phyloP scores from a whole-genome alignment of 208 protist species.

The Lotmaria passim region DNA sequence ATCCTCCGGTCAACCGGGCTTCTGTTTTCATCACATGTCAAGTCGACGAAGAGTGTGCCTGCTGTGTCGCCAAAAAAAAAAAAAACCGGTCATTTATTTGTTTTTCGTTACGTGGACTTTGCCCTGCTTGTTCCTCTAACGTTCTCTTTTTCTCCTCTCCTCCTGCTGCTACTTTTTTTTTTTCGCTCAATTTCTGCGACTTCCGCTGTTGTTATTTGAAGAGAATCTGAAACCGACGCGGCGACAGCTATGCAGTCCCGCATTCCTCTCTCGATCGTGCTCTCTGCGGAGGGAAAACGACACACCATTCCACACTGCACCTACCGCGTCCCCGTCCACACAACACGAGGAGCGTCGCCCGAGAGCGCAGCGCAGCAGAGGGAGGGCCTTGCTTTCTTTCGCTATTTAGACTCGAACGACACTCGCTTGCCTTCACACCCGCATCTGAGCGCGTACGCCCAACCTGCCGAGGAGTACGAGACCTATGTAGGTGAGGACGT shows the following conservation, averaged over 20 bases:
- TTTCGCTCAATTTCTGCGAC: too few species aligned
- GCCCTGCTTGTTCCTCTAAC: too few species aligned
- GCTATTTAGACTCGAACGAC: conserved; percentile 81
- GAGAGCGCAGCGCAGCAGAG: background rate
- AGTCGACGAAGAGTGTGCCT: too few species aligned
- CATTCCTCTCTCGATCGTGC: conserved; percentile 65
- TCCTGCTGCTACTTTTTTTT: background rate
- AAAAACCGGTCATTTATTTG: too few species aligned
- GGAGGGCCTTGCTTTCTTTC: conserved; percentile 51
- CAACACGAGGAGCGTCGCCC: background rate
- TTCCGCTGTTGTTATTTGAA: too few species aligned
- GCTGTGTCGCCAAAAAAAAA: too few species aligned
- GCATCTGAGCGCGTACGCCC: conserved; percentile 31
- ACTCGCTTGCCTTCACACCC: conserved; percentile 72
- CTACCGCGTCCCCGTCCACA: conserved; percentile 23
- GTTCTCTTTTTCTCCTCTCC: too few species aligned
- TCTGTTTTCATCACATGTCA: too few species aligned
- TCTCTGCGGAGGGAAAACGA: conserved; percentile 35
- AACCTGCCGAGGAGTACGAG: conserved; percentile 68
- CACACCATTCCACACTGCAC: conserved; percentile 68
- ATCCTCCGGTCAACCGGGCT: too few species aligned
- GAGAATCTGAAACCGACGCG: background rate
- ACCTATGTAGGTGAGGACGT: conserved; percentile 86
- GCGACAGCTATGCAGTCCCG: conserved; percentile 48
- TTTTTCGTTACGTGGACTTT: too few species aligned